These are phyloP conservation scores for Gnaphalium uliginosum DNA, from an alignment of 129 eudicot species.

Conservation along the genomic window DNA sequence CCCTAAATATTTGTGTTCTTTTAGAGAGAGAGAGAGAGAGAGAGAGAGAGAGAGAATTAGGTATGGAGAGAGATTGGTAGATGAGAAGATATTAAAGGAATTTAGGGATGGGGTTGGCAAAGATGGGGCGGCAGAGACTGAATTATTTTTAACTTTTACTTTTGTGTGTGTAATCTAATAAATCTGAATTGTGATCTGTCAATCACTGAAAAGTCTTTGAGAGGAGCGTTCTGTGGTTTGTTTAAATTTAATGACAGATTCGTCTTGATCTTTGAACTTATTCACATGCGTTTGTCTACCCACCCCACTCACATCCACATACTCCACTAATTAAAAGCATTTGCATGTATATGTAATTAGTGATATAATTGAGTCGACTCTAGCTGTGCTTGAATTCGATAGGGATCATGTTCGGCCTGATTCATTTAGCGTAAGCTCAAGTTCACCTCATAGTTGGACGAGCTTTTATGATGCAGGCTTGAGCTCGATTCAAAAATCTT, in stretches of 20 bases:
- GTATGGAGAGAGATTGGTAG: constrained; percentile 27
- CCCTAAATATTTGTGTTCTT: not conserved
- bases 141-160: constrained; percentile 6
- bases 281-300: constrained; percentile 40
- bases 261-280: constrained; percentile 36
- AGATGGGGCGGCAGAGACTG: constrained; percentile 7
- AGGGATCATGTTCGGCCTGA: no score
- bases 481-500: no score
- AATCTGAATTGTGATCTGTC: constrained; percentile 38
- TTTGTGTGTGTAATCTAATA: constrained; percentile 32
- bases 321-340: constrained; percentile 26
- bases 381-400: no score
- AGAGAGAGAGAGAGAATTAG: not conserved
- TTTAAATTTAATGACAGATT: constrained; percentile 40
- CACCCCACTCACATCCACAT: not conserved
- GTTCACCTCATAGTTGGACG: no score
- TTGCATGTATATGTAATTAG: not conserved
- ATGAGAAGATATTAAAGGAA: constrained; percentile 24
- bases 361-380: no score
- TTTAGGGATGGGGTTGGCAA: constrained; percentile 22
- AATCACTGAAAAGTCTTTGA: constrained; percentile 38
- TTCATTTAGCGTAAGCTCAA: no score
- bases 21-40: constrained; percentile 18
- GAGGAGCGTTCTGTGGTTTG: constrained; percentile 37
- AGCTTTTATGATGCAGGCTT: no score